Evolutionary conservation across 2,329 filamentous ascomycete species (phyloP), one percentile per base, ranked within the genome.

Genomic region (Hymenoscyphus repandus): DNA sequence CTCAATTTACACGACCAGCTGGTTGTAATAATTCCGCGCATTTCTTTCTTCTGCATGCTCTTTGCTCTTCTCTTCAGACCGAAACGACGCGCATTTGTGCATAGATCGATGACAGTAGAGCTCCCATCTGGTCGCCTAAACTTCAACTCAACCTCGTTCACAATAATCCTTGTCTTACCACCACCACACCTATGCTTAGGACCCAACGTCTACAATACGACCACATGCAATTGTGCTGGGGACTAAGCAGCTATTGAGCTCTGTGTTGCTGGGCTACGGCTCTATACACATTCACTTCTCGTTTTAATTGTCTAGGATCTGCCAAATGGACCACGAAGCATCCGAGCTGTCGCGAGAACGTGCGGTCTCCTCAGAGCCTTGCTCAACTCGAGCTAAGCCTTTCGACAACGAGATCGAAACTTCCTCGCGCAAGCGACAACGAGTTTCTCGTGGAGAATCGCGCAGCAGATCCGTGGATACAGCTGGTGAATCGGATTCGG

Each of bases 321-420:
- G 52, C 62, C 75, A 79, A 66, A 68, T 68, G 66, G 66, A 67
- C 58, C 56, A 55, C 57, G 59, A 62, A 53, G 38, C 60, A 50
- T 52, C 51, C 54, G 61, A 66, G 56, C 55, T 60, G 69, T 70
- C 71, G 67, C 74, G 70, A 74, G 77, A 80, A 71, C 77, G 78
- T 69, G 76, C 77, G 64, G 72, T 74, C 69, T 83, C 80, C 62
- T 77, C 78, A 68, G 82, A 85, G 72, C 77, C 79, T 66, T 75
- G 75, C 67, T 78, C 80, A 62, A 80, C 77, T 59, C 77, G 82
- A 56, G 79, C 78, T 47, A 83, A 85, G 58, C 82, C 82, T 37
- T 85, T 84, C 65, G 75, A 82, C 69, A 79, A 83, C 68, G 71
- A 68, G 22, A 27, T 4, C 64, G 76, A 80, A 27, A 52, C 57